Evolutionary conservation across 192 early-diverging fungal genomes (phyloP).

Genomic region (Linnemannia schmuckeri): DNA sequence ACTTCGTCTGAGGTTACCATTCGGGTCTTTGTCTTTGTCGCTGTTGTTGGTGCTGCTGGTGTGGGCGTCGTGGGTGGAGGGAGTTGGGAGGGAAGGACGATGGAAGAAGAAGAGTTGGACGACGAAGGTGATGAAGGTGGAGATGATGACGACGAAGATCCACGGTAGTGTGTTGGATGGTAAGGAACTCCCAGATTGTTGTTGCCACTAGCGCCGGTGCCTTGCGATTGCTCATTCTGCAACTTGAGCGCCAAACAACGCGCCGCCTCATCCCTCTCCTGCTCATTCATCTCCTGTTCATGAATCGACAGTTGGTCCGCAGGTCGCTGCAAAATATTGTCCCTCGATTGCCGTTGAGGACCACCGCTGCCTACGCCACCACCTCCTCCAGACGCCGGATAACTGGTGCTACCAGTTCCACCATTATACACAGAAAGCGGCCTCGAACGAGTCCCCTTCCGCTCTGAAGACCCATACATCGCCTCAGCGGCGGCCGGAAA

Average conservation of each 20-base stretch:
- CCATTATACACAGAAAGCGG: background rate
- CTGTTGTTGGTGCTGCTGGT: background rate
- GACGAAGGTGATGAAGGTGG: slow-evolving; percentile 21
- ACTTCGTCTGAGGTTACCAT: slow-evolving; percentile 56
- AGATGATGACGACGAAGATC: background rate
- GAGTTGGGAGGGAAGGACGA: background rate
- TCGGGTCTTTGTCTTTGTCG: slow-evolving; percentile 23
- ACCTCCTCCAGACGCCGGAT: background rate
- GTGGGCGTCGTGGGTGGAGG: background rate
- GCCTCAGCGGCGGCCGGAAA: slow-evolving; percentile 36
- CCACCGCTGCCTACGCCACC: background rate
- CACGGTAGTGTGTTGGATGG: background rate
- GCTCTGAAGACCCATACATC: slow-evolving; percentile 6
- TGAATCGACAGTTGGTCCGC: slow-evolving; percentile 33
- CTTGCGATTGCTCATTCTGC: background rate
- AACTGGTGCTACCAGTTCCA: background rate
- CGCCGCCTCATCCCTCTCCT: slow-evolving; percentile 27
- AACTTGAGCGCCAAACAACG: slow-evolving; percentile 11
- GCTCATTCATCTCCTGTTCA: slow-evolving; percentile 35
- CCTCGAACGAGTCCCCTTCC: slow-evolving; percentile 6
- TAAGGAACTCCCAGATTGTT: background rate
- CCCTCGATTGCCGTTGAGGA: slow-evolving; percentile 16
- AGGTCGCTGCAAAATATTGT: slow-evolving; percentile 37
- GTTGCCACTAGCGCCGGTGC: background rate
- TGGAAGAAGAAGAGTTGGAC: background rate